Evolutionary conservation across 1,284 basidiomycete genomes (phyloP), one percentile per base, ranked within the genome.

Genomic region (Athelia psychrophila): DNA sequence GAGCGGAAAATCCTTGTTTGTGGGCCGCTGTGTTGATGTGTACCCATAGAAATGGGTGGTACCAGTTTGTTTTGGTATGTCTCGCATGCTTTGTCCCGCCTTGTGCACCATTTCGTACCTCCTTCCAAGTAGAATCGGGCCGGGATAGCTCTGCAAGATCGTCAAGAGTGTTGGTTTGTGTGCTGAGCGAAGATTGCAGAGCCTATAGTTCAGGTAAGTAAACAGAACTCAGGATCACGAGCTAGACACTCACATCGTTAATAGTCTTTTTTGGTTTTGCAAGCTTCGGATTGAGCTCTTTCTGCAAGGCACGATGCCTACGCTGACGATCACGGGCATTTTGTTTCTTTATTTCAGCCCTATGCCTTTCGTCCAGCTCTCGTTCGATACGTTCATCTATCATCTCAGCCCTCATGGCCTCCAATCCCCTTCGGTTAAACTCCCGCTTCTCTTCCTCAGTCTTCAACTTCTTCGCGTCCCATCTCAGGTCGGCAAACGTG

Each of bases 21-120:
- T 23, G 36, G 22, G 53, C 51, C 2, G 51, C 45, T 4, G 13
- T n/a, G 19, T 50, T 47, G 19, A 59, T 59, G 18, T 18, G 20
- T 8, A 16, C 16, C 54, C 52, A 59, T 10, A 50, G 53, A 50
- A 52, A 59, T 19, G 32, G 56, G 42, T 59, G 58, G 16, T 45
- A 61, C 58, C 59, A 62, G 27, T 61, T 63, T 2, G 57, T 60
- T 1, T 46, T 35, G 3, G 44, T 18, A 33, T 58, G 54, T 0
- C 42, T 12, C 19, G 49, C 54, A 38, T 60, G 55, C 24, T 49
- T 54, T 12, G 51, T 53, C 8, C 60, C 57, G 2, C 54, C 47
- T 48, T 47, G 15, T 48, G 54, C 47, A 42, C 48, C 48, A 36
- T 32, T n/a, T 16, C 33, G 16, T 33, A 50, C 47, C 50, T 53